Conservation (phyloP, 148 eudicot species). For the Vaccinium darrowii region DNA sequence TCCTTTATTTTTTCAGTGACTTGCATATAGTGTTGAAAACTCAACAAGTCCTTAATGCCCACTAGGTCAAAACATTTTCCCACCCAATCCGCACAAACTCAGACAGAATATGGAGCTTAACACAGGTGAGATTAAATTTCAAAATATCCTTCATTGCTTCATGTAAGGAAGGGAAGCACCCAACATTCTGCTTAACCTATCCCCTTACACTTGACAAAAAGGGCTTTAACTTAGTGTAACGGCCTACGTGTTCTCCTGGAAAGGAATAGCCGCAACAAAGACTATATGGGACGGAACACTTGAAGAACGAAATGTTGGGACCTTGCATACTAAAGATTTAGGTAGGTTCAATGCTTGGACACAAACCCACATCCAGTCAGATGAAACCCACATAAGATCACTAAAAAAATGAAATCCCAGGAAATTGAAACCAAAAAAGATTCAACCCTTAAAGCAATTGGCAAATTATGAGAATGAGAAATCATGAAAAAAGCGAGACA, state of each 20-base stretch:
- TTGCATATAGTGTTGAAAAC: neutral
- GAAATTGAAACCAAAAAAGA: neutral
- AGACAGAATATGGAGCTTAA: neutral
- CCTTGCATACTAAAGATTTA: neutral
- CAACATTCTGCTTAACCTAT: neutral
- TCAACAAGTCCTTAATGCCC: neutral
- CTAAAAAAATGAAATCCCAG: neutral
- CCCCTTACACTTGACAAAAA: neutral
- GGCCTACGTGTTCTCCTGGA: neutral
- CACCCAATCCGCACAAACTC: neutral
- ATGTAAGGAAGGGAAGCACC: neutral
- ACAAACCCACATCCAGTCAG: neutral
- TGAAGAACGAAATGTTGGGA: neutral
- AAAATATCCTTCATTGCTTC: neutral
- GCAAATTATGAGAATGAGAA: neutral
- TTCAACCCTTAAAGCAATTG: neutral
- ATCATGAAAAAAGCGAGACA: neutral
- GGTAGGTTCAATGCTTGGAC: neutral
- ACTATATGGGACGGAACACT: neutral
- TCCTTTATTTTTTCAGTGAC: neutral
- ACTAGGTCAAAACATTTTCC: neutral
- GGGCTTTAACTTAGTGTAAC: neutral
- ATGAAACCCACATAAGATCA: neutral
- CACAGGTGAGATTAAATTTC: neutral
- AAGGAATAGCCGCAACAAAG: neutral